Evolutionary conservation across 208 protist species (phyloP), one percentile per base, ranked within the genome.

Genomic region (Crithidia bombi): DNA sequence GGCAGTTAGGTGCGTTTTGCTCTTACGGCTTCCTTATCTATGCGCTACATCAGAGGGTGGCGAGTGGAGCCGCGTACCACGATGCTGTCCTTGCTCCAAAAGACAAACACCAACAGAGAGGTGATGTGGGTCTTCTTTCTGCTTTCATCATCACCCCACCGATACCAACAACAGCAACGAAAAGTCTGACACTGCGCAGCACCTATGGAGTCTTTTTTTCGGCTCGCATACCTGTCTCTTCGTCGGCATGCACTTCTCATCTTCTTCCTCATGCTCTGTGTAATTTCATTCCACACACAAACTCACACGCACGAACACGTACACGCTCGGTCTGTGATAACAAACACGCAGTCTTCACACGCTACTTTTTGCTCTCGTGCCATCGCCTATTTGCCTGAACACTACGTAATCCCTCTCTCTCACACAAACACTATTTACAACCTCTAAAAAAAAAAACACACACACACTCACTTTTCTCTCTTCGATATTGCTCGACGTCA

Each of bases 401-500:
- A 23, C 21, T 47, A 21, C 17, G 12, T 47, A 6, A 23, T 47
- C 15, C 14, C 15, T 10, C 38, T 33, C 21, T 57, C 51, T 39
- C 51, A 57, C n/a, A 26, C 44, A 50, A 19, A 10, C 44, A 54
- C 38, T 72, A 35, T 66, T 25, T 73, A 69, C 57, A 51, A 35
- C 33, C 66, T 59, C 32, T 51, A n/a, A n/a, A n/a, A n/a, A n/a
- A n/a, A n/a, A n/a, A n/a, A n/a, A n/a, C n/a, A n/a, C n/a, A n/a
- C n/a, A n/a, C n/a, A n/a, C n/a, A n/a, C n/a, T n/a, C n/a, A n/a
- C n/a, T 2, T 32, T 58, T 73, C 41, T 39, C 47, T 14, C 11
- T 47, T 49, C 21, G 90, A 88, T 58, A 84, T 96, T 96, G 90
- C 85, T 97, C 74, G 89, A 89, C 67, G 79, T 85, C 57, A 97